Percentiles rank a stretch among this genome's conserved stretches.
phyloP scores from a whole-genome alignment of 768 basidiomycete species.

The Trametes cingulata region DNA sequence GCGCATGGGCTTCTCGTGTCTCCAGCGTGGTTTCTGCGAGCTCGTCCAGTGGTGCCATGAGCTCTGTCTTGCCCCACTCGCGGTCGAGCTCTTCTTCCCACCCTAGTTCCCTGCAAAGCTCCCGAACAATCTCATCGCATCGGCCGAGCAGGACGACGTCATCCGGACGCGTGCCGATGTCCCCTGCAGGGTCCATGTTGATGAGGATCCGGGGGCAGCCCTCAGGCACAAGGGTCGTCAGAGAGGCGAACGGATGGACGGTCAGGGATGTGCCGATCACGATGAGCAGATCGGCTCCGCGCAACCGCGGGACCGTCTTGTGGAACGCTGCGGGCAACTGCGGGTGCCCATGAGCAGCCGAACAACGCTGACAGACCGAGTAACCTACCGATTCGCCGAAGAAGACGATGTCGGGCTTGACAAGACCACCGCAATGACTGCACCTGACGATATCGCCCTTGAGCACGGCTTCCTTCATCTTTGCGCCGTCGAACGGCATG shows the following conservation, averaged over 20 bases:
- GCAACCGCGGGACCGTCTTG: conserved; percentile 50
- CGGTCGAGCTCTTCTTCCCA: conserved; percentile 52
- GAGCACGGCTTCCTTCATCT: conserved; percentile 66
- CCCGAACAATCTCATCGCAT: conserved; percentile 66
- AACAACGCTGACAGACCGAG: background rate
- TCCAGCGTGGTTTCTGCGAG: background rate
- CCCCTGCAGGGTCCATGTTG: conserved; percentile 82
- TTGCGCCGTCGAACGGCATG: conserved; percentile 55
- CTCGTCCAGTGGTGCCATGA: conserved; percentile 12
- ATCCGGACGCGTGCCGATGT: conserved; percentile 52
- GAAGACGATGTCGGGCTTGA: conserved; percentile 96
- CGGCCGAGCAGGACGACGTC: conserved; percentile 69
- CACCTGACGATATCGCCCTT: conserved; percentile 72
- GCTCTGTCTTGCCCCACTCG: conserved; percentile 30
- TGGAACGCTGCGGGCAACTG: conserved; percentile 80
- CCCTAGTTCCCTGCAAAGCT: conserved; percentile 66
- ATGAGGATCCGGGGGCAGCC: conserved; percentile 80
- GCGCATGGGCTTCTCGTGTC: background rate
- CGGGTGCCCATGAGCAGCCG: background rate
- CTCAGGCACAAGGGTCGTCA: conserved; percentile 52
- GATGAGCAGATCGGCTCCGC: conserved; percentile 78
- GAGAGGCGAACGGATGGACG: conserved; percentile 85
- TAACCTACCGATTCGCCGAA: conserved; percentile 75
- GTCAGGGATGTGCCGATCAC: conserved; percentile 90
- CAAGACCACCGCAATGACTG: conserved; percentile 63